A percentile compares a stretch with the other conserved stretches of the same genome.
Conservation (phyloP, 163 green algal species). For the Scenedesmus sp. region DNA sequence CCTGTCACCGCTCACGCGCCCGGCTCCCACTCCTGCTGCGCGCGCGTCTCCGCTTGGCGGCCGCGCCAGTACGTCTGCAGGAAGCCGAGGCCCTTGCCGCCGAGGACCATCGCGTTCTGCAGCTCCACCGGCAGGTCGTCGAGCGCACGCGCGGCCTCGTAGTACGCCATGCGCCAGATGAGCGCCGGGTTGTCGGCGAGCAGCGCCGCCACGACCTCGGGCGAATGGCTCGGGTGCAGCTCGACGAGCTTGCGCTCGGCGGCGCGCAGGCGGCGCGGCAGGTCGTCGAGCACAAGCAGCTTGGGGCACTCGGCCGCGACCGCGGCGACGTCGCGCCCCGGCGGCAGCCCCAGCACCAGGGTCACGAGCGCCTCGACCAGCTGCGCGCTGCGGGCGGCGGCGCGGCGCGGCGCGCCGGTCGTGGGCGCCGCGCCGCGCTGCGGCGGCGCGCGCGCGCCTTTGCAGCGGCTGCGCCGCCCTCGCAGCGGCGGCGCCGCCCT, state of each 20-base stretch:
- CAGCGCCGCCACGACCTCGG: constrained; percentile 24
- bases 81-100: constrained; percentile 14
- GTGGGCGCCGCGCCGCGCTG: no score
- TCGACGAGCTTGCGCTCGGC: constrained; percentile 38
- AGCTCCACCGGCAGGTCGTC: constrained; percentile 52
- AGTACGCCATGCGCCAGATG: constrained; percentile 46
- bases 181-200: constrained; percentile 41
- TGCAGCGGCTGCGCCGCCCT: no score
- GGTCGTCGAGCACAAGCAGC: constrained; percentile 36
- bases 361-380: constrained; percentile 24
- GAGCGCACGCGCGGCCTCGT: constrained; percentile 6
- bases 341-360: constrained; percentile 6
- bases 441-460: no score
- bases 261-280: neutral
- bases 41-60: neutral
- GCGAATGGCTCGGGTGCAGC: constrained; percentile 37
- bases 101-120: constrained; percentile 43
- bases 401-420: no score
- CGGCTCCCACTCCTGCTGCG: neutral
- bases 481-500: no score
- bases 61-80: constrained; percentile 40
- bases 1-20: no score
- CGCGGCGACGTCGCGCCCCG: neutral
- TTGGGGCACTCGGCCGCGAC: neutral
- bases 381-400: neutral